Evolutionary conservation across 306 rosid genomes (phyloP).

Genomic region (Carpinus fangiana): DNA sequence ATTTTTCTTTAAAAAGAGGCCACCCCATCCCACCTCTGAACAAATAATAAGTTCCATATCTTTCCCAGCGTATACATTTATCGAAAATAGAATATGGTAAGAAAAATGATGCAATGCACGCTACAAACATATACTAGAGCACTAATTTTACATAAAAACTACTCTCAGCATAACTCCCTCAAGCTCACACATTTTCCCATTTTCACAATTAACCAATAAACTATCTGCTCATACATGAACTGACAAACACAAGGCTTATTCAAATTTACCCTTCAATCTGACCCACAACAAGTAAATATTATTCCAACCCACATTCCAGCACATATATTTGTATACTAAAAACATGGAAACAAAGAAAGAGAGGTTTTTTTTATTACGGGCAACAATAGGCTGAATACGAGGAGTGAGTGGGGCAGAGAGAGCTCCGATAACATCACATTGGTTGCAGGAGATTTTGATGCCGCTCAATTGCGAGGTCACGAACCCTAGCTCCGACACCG

Average conservation of each 20-base stretch:
- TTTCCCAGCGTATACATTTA: neutral
- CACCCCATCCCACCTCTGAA: neutral
- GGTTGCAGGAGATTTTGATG: slow-evolving; percentile 51
- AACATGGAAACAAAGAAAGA: neutral
- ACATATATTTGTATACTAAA: neutral
- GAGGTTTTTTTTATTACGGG: slow-evolving; percentile 45
- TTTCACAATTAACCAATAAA: neutral
- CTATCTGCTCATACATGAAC: neutral
- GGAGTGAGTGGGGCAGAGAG: slow-evolving; percentile 36
- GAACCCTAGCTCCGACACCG: slow-evolving; percentile 54
- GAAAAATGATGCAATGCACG: neutral
- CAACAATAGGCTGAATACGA: slow-evolving; percentile 51
- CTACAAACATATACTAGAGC: neutral
- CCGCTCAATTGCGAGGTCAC: slow-evolving; percentile 69
- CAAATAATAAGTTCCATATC: neutral
- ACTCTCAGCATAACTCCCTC: neutral
- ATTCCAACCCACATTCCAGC: neutral
- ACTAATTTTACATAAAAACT: neutral
- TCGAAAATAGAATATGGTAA: neutral
- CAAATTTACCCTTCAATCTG: neutral
- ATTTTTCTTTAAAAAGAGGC: neutral
- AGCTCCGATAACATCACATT: slow-evolving; percentile 21
- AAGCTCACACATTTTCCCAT: neutral
- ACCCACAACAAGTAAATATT: neutral
- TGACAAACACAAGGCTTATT: neutral